Evolutionary conservation across 306 rosid genomes (phyloP).

Genomic region (Phaseolus lunatus): DNA sequence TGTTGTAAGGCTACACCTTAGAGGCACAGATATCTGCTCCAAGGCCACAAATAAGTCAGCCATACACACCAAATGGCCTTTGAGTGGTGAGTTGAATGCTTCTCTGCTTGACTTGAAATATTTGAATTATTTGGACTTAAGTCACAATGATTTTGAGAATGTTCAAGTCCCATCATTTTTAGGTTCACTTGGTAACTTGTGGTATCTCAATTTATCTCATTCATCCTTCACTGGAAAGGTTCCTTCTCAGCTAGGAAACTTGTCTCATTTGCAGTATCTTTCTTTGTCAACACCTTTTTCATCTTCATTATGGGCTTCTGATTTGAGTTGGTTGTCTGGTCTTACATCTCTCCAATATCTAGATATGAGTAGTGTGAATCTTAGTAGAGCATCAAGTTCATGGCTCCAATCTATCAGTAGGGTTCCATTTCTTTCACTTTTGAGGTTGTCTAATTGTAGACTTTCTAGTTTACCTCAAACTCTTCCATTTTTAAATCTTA

Average conservation of each 20-base stretch:
- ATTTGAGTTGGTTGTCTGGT: slow-evolving; percentile 36
- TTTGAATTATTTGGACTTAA: slow-evolving; percentile 4
- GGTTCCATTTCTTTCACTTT: neutral
- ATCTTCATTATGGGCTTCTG: neutral
- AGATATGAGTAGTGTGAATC: slow-evolving; percentile 18
- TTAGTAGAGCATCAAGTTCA: neutral
- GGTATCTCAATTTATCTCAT: slow-evolving; percentile 37
- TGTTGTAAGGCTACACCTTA: neutral
- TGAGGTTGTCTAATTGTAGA: neutral
- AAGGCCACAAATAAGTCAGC: neutral
- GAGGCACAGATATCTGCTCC: neutral
- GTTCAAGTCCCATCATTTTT: slow-evolving; percentile 1
- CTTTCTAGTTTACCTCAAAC: slow-evolving; percentile 3
- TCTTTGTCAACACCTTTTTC: neutral
- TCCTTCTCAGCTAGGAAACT: slow-evolving; percentile 31
- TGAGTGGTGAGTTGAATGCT: slow-evolving; percentile 4
- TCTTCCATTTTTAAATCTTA: slow-evolving; percentile 10
- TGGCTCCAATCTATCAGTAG: neutral
- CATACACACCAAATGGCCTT: neutral
- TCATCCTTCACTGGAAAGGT: slow-evolving; percentile 4
- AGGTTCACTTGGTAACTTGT: slow-evolving; percentile 30
- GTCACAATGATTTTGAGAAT: neutral
- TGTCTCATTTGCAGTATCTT: slow-evolving; percentile 28
- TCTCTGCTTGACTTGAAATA: slow-evolving; percentile 3
- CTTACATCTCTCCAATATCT: slow-evolving; percentile 44